Evolutionary conservation across 495 filamentous ascomycete genomes (phyloP), one percentile per base, ranked within the genome.

Genomic region (Lasiosphaeris hirsuta): DNA sequence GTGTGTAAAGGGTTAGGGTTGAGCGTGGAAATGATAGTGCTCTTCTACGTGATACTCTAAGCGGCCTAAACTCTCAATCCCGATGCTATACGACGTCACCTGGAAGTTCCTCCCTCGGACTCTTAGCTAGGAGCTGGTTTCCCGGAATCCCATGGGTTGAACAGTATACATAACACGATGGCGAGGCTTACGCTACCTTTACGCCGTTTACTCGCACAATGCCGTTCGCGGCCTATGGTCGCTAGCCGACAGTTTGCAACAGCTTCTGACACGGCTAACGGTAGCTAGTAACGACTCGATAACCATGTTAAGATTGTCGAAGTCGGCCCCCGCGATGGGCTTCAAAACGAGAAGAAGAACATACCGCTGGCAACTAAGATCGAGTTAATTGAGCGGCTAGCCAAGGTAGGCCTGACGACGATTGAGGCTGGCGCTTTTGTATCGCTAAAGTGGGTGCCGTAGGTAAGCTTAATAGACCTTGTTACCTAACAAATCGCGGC

Each of bases 281-380:
- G 44, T 6, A 19, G 7, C 35, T 59, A 58, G 51, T 69, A 67
- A 19, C 63, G n/a, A n/a, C n/a, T n/a, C n/a, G n/a, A n/a, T n/a
- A n/a, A n/a, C n/a, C n/a, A n/a, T n/a, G n/a, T n/a, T n/a, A 77
- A 73, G 53, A 86, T 98, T 58, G 86, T 97, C 54, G 94, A 98
- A 74, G 94, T 97, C 59, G 92, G 93, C 13, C 89, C 93, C 34
- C 83, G 94, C 60, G 94, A 98, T 78, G 94, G 94, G 41, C 75
- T 98, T 51, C 94, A 98, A 75, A 97, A 97, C 67, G 95, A 97
- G 76, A 94, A 94, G 75, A 87, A 80, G 61, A 78, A 81, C 2
- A 90, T 98, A 57, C 75, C 89, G 14, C 74, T 92, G 54, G 81
- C 82, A 38, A 96, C 88, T 3, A 98, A 97, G 72, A 81, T 97